Base-by-base conservation (phyloP, 179 eudicot genomes). In the Beta macrorhiza region DNA sequence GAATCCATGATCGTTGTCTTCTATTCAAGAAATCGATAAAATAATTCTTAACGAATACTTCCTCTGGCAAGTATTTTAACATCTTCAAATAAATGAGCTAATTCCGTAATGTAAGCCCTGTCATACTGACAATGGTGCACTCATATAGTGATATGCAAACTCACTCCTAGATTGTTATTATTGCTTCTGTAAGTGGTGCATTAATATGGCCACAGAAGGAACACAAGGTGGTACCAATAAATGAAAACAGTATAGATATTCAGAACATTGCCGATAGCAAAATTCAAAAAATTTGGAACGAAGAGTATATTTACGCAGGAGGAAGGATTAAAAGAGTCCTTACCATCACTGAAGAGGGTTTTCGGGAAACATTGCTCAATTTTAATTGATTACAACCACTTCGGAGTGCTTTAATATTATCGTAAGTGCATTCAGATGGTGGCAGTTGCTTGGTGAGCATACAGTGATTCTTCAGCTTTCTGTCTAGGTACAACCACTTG, bases 351-450 rank as follows among this genome's bases (percentile, higher is more conserved):
- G 85, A 77, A 29, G 88, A 69, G 79, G 77, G 80, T 74, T 82
- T 76, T 71, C 29, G 57, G 58, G 87, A 68, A 83, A 75, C 83
- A 74, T 74, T 72, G 58, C 82, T 72, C 62, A 44, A 56, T 61
- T 72, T 77, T 49, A 78, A 65, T 59, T 58, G 83, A 49, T 71
- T 57, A 75, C 80, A 79, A 42, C 88, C 86, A 75, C 87, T 82
- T 84, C 86, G 90, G 83, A 96, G 91, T 57, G 90, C 85, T 88
- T 88, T 91, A 63, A 97, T 91, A 68, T 92, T 97, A 77, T 88
- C 96, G 81, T 90, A 87, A 62, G 99, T 94, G 89, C 99, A 97
- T 76, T 92, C 98, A 67, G 93, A 84, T 37, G 91, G 85, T 71
- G 93, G 92, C 76, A 97, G 87, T 74, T 87, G 89, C 84, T 89